A percentile compares a stretch with the other conserved stretches of the same genome.
Conservation (phyloP, 257 asterid species). For the Solanum virginianum region DNA sequence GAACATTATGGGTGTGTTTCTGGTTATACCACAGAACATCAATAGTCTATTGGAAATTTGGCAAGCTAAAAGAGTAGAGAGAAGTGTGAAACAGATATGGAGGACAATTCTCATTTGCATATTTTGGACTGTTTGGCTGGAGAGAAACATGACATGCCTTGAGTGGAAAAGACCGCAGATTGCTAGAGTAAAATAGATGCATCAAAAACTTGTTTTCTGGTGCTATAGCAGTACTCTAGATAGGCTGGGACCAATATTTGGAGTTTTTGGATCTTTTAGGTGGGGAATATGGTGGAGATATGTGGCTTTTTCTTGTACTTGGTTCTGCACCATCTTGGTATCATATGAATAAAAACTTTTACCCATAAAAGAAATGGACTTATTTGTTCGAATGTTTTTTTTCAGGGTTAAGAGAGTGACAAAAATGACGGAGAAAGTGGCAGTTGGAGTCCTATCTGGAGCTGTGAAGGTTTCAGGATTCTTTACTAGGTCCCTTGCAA, state of each 20-base stretch:
- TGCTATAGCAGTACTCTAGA: not conserved
- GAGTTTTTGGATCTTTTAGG: not conserved
- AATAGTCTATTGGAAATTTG: not conserved
- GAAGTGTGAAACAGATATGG: not conserved
- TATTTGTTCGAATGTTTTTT: not conserved
- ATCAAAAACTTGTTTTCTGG: not conserved
- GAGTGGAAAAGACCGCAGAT: not conserved
- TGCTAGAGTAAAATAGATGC: not conserved
- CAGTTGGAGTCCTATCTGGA: constrained; percentile 82
- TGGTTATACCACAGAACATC: not conserved
- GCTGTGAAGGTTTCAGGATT: constrained; percentile 83
- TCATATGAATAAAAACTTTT: not conserved
- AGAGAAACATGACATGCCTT: not conserved
- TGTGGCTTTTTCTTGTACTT: not conserved
- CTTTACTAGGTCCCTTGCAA: constrained; percentile 61
- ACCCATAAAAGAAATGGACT: not conserved
- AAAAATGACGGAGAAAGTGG: constrained; percentile 81
- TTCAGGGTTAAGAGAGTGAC: constrained; percentile 84
- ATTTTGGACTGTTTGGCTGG: not conserved
- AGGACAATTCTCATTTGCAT: not conserved
- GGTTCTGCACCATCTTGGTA: not conserved
- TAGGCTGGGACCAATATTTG: not conserved
- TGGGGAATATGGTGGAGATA: not conserved
- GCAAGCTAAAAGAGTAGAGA: not conserved
- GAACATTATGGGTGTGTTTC: not conserved